A percentile compares a stretch with the other conserved stretches of the same genome.
Conservation (phyloP, 768 basidiomycete species). For the Gautieria morchelliformis region DNA sequence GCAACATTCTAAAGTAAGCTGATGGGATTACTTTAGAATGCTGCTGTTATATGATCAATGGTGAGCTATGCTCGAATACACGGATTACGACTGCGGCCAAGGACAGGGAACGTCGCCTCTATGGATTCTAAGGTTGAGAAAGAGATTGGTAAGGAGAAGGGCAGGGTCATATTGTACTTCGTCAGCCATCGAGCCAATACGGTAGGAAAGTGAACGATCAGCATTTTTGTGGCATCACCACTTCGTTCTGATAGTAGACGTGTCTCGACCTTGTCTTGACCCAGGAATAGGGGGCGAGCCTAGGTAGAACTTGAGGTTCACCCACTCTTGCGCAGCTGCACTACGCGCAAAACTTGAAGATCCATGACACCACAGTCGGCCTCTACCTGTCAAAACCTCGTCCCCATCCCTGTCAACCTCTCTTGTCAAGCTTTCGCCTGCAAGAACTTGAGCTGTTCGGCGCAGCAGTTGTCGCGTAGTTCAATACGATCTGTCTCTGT, state of each 20-base stretch:
- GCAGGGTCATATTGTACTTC: conserved; percentile 37
- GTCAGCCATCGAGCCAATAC: conserved; percentile 39
- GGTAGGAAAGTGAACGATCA: conserved; percentile 66
- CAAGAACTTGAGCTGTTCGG: conserved; percentile 64
- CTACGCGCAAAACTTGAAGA: conserved; percentile 33
- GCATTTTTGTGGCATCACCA: conserved; percentile 52
- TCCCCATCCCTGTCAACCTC: conserved; percentile 66
- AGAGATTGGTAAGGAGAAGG: conserved; percentile 71
- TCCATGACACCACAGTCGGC: conserved; percentile 23
- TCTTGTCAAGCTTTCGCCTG: conserved; percentile 48
- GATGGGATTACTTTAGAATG: no score
- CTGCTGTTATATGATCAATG: no score
- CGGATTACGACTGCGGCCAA: no score
- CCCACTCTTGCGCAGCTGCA: conserved; percentile 48
- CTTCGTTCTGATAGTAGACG: conserved; percentile 70
- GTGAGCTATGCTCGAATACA: no score
- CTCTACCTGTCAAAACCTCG: conserved; percentile 34
- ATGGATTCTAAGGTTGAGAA: conserved; percentile 78
- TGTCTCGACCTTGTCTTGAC: conserved; percentile 36
- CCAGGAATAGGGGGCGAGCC: conserved; percentile 9
- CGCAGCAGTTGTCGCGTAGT: conserved; percentile 69
- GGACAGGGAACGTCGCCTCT: no score
- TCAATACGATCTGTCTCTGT: conserved; percentile 41
- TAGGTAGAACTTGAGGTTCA: conserved; percentile 9
- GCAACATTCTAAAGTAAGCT: no score